Evolutionary conservation across 495 filamentous ascomycete species (phyloP).

Genomic region (Rhypophila decipiens): DNA sequence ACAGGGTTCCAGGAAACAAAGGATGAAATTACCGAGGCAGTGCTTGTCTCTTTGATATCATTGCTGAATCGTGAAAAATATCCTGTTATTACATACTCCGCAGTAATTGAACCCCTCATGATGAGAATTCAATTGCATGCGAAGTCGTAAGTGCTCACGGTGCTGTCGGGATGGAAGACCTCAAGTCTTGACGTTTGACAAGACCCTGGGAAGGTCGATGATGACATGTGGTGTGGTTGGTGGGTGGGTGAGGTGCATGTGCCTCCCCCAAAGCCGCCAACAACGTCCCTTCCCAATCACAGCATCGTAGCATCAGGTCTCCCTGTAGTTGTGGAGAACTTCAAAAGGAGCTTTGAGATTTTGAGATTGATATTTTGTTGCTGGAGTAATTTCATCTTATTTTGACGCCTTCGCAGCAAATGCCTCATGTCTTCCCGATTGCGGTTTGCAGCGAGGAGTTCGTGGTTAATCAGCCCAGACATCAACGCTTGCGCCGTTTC

Average conservation of each 20-base stretch:
- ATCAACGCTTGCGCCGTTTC: neutral
- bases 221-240: slow-evolving; percentile 15
- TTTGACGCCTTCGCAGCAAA: slow-evolving; percentile 1
- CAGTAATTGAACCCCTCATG: too few relatives aligned
- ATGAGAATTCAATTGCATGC: too few relatives aligned
- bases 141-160: too few relatives aligned
- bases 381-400: too few relatives aligned
- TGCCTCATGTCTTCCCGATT: slow-evolving; percentile 1
- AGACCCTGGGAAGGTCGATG: slow-evolving; percentile 1
- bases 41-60: neutral
- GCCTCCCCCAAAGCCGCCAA: slow-evolving; percentile 5
- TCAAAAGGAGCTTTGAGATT: too few relatives aligned
- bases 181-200: too few relatives aligned
- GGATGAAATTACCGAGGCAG: neutral
- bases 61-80: neutral
- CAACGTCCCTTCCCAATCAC: neutral
- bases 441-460: too few relatives aligned
- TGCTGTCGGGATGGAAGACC: neutral
- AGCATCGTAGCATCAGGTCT: too few relatives aligned
- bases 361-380: too few relatives aligned
- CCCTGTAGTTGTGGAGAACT: neutral
- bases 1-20: neutral
- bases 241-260: slow-evolving; percentile 13
- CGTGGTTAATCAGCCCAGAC: neutral
- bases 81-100: too few relatives aligned